Conservation (phyloP, 2,329 filamentous ascomycete genomes). For the Paecilomyces formosus region DNA sequence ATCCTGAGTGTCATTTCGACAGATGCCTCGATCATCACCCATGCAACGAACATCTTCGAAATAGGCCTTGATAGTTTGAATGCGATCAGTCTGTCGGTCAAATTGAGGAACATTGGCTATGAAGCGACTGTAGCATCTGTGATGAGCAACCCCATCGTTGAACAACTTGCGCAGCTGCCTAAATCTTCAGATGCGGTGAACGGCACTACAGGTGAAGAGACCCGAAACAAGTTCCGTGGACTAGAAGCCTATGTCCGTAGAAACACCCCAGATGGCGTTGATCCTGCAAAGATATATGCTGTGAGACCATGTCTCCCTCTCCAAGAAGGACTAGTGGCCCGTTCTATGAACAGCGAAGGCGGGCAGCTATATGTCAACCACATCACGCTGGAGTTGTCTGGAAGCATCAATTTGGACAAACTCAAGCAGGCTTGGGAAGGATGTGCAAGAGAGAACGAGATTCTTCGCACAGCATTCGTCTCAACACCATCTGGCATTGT, state of each 20-base stretch:
- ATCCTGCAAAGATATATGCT: conserved; percentile 6
- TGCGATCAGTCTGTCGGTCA: conserved; percentile 28
- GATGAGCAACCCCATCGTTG: conserved; percentile 25
- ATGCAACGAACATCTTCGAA: conserved; percentile 27
- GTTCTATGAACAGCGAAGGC: conserved; percentile 23
- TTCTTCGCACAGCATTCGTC: conserved; percentile 32
- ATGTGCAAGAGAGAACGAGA: conserved; percentile 25
- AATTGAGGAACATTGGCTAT: conserved; percentile 25
- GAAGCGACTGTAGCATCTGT: conserved; percentile 25
- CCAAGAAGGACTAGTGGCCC: conserved; percentile 29
- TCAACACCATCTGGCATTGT: conserved; percentile 26
- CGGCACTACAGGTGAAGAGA: not conserved
- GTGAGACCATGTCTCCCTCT: conserved; percentile 23
- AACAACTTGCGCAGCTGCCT: conserved; percentile 23
- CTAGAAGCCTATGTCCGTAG: conserved; percentile 14
- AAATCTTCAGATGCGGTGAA: conserved; percentile 3
- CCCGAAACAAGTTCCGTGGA: conserved; percentile 7
- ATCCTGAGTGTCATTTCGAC: conserved; percentile 15
- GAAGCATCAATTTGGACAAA: conserved; percentile 15
- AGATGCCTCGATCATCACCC: conserved; percentile 11
- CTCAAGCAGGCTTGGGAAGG: conserved; percentile 21
- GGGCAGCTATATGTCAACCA: conserved; percentile 33
- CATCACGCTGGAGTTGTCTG: conserved; percentile 24
- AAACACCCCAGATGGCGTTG: conserved; percentile 6
- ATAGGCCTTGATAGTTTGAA: conserved; percentile 32